Evolutionary conservation across 2,329 filamentous ascomycete genomes (phyloP), one percentile per base, ranked within the genome.

Genomic region (Herpotrichia juniperi): DNA sequence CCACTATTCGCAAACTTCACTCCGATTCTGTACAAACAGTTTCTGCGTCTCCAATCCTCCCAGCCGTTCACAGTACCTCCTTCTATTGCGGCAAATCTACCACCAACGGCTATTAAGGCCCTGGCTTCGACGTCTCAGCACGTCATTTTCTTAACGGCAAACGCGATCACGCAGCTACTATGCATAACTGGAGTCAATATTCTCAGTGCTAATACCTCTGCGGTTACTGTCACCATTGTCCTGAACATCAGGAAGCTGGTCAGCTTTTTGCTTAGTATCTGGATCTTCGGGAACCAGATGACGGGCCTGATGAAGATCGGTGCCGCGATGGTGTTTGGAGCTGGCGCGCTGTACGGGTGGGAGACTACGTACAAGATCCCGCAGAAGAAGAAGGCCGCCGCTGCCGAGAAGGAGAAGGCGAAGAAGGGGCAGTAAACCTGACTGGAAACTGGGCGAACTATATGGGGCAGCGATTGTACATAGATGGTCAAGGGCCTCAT

Each of bases 151-250:
- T 80, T 96, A 14, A 76, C 81, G 1, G 81, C 89, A 56, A 96
- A 96, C 65, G 91, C 96, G 0, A 70, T 96, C 43, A 97, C 94
- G 2, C 94, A 99, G 74, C 91, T 97, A 66, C 84, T 92, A 21
- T 99, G 94, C 73, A 97, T 99, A 58, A 89, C 93, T 2, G 94
- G 94, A 1, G 94, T 99, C 51, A 97, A 97, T 63, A 83, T 96
- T n/a, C 81, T 99, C 4, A 93, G 91, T 1, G 90, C 93, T 0
- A 88, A 88, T 48, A 91, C 91, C 3, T 93, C 93, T 3, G 96
- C 94, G 0, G 82, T 99, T 49, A 97, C 94, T 0, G 94, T 99
- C 21, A 97, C 93, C 1, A 96, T 99, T 63, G 92, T 97, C 42
- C 81, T 99, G 54, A 99, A 97, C 71, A 90, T 99, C 54, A 85